Base-by-base conservation (phyloP, 108 stramenopile genomes). In the Fistulifera pelliculosa region DNA sequence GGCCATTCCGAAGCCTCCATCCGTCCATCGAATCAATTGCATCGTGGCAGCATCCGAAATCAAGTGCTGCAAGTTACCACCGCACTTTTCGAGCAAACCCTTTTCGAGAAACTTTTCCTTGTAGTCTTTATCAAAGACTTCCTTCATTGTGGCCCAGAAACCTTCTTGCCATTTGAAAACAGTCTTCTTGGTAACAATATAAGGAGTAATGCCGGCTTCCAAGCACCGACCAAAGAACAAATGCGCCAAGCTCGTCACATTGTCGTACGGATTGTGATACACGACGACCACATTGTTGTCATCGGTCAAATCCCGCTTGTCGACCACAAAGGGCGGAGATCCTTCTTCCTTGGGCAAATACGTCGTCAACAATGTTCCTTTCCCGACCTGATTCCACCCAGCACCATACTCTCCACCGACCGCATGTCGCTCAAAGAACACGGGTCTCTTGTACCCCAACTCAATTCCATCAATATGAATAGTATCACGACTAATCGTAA, bases 131-230 rank as follows among this genome's bases (percentile, higher is more conserved):
- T 96, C 96, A 69, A 96, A 96, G 13, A 96, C 76, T 27, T 79
- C 60, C 75, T 95, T 94, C 88, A 91, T 90, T 51, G 74, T 85
- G 42, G 74, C 78, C 96, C 96, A 97, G 63, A 95, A 97, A 58
- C 90, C 90, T 73, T 97, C 96, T 67, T 97, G 96, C 96, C 96
- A 97, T 76, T 97, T 97, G 82, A 97, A 97, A 38, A 97, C 96
- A 15, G 96, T 97, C 83, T 97, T 97, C 69, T 97, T 97, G 50
- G 96, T 97, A 18, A 97, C 96, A 66, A 97, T 76, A 72, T 94
- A 97, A 4, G 96, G 96, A 7, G 93, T 94, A 41, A 97, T 85
- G 24, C 86, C 66, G 25, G 72, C 78, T 18, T 95, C 85, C 53
- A 95, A 62, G 58, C 94, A 95, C 49, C 96, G 68, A 44, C 81